Evolutionary conservation across 768 basidiomycete species (phyloP).

Genomic region (Trametes villosa): DNA sequence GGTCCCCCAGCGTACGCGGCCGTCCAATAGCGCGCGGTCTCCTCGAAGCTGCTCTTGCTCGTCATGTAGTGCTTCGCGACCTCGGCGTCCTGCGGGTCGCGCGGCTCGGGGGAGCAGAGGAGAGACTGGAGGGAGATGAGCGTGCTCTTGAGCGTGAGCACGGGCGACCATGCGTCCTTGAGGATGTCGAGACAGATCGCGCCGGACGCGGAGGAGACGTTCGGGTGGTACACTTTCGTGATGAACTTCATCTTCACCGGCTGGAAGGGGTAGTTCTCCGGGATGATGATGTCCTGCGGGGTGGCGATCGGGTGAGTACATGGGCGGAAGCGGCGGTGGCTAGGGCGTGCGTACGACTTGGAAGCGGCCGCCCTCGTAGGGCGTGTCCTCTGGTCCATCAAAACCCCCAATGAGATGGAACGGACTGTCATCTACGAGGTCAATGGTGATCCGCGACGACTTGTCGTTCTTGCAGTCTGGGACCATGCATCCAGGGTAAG

Average conservation of each 20-base stretch:
- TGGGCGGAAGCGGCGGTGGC: not conserved
- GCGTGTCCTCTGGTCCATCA: conserved; percentile 89
- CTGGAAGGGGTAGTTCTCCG: conserved; percentile 89
- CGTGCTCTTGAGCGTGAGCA: conserved; percentile 94
- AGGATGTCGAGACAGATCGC: conserved; percentile 93
- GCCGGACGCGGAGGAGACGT: conserved; percentile 91
- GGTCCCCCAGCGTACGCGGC: conserved; percentile 87
- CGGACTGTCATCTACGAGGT: conserved; percentile 85
- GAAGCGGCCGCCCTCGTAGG: conserved; percentile 90
- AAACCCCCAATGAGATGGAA: conserved; percentile 93
- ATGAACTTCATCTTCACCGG: conserved; percentile 99
- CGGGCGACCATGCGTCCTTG: conserved; percentile 93
- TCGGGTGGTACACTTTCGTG: conserved; percentile 96
- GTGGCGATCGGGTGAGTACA: conserved; percentile 15
- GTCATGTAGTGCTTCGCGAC: conserved; percentile 97
- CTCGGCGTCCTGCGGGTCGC: conserved; percentile 97
- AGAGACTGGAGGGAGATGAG: conserved; percentile 93
- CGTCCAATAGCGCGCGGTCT: conserved; percentile 94
- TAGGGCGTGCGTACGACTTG: conserved; percentile 70
- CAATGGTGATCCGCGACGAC: conserved; percentile 83
- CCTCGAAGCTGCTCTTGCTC: conserved; percentile 84
- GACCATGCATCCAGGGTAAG: too few species aligned
- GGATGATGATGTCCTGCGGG: conserved; percentile 88
- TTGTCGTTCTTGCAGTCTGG: conserved; percentile 97
- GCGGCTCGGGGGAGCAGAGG: conserved; percentile 92